These are phyloP conservation scores for Gossypium raimondii DNA, from an alignment of 345 rosid species.

Conservation along the genomic window DNA sequence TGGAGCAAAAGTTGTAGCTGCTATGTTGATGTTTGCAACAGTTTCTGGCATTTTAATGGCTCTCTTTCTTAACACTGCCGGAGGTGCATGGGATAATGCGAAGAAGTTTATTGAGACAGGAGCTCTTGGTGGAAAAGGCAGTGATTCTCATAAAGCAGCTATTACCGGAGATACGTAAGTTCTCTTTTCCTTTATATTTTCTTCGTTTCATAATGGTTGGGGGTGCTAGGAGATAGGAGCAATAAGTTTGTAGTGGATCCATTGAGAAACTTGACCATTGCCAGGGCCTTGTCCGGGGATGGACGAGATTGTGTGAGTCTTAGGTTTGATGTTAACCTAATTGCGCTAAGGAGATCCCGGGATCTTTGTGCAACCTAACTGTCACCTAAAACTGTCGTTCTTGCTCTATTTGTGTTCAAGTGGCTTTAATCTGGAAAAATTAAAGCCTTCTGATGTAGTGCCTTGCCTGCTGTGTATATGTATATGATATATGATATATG, in stretches of 20 bases:
- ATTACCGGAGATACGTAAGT: conserved; percentile 98
- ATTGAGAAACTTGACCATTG: not conserved
- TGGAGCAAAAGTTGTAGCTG: conserved; percentile 94
- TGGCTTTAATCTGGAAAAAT: not conserved
- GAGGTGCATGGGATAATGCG: conserved; percentile 99
- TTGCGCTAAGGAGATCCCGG: too few species aligned
- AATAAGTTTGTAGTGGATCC: not conserved
- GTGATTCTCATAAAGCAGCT: conserved; percentile 96
- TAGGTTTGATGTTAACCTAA: not conserved
- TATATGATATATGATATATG: not conserved
- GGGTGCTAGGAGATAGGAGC: not conserved
- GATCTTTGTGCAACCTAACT: not conserved
- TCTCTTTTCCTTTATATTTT: not conserved
- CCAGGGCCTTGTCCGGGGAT: not conserved
- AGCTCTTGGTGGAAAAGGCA: conserved; percentile 97
- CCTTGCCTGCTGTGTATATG: too few species aligned
- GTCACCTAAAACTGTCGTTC: not conserved
- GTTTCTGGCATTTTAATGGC: conserved; percentile 99
- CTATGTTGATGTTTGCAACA: conserved; percentile 93
- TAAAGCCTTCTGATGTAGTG: too few species aligned
- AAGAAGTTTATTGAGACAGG: conserved; percentile 97
- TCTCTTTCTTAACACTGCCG: conserved; percentile 93
- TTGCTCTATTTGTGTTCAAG: not conserved
- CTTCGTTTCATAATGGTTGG: too few species aligned
- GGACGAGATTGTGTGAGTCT: not conserved